Evolutionary conservation across 1,139 yeast species (phyloP), one percentile per base, ranked within the genome.

Genomic region (Lodderomyces elongisporus): DNA sequence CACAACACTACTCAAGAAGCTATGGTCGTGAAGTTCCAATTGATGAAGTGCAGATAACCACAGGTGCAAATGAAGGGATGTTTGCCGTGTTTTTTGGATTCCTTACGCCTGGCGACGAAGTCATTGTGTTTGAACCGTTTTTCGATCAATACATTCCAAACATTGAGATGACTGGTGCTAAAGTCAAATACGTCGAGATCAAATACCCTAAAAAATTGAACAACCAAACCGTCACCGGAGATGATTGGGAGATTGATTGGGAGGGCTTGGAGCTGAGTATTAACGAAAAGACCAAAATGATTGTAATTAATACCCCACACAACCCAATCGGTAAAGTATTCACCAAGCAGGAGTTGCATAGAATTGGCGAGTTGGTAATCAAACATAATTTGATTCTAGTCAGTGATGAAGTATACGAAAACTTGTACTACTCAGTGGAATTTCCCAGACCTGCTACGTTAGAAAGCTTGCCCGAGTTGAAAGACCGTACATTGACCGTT

Each of bases 61-160:
- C 97, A 1, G 98, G 98, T 36, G 98, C 98, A 29, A 91, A 91
- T 49, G 97, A 91, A 60, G 98, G 96, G 27, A 84, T 91, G 69
- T 71, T 85, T 38, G 62, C 95, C 2, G 77, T 84, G 4, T 79
- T 89, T 54, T 83, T 88, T 40, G 98, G 93, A 0, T 82, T 88
- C 46, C 62, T 91, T 43, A 74, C 85, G 32, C 76, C 79, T 2
- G 97, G 94, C 13, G 98, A 91, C 52, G 98, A 91, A 58, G 98
- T 82, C 14, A 84, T 91, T 58, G 96, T 91, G n/a, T 85, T 91
- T 54, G 95, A 91, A 58, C 98, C 98, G 2, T 91, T 87, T 56
- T 91, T 91, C 54, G 98, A 91, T 52, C 98, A 91, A 60, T 91
- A 91, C 60, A 85, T 91, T 43, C 79, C 96, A 33, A 91, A 91